Conservation (phyloP, 345 rosid genomes). For the Microthlaspi erraticum region DNA sequence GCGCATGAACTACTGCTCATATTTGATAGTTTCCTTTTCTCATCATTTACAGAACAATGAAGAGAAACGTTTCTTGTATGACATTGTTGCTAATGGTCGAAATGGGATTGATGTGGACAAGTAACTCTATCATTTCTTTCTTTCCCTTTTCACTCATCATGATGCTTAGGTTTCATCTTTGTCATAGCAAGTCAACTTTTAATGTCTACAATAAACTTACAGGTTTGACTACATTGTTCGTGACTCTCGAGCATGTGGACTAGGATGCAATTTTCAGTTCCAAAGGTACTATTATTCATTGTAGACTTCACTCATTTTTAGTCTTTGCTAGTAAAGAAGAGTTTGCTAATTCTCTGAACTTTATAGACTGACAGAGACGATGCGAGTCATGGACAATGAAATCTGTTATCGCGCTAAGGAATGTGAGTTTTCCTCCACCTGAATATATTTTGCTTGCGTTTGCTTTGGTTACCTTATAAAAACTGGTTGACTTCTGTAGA, state of each 20-base stretch:
- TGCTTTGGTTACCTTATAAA: conserved; percentile 13
- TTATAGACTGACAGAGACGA: conserved; percentile 82
- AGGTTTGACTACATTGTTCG: conserved; percentile 96
- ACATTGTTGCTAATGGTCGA: conserved; percentile 97
- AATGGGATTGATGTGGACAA: conserved; percentile 98
- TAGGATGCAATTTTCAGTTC: conserved; percentile 57
- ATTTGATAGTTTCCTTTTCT: conserved; percentile 22
- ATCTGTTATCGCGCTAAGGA: conserved; percentile 93
- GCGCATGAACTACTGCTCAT: conserved; percentile 25
- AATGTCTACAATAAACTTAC: conserved; percentile 6
- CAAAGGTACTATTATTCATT: too few relatives aligned
- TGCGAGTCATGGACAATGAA: conserved; percentile 85
- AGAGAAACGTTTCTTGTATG: conserved; percentile 85
- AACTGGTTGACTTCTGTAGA: conserved; percentile 53
- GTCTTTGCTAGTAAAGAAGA: conserved; percentile 1
- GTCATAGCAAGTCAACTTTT: conserved; percentile 2
- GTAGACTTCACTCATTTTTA: too few relatives aligned
- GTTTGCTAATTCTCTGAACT: conserved; percentile 27
- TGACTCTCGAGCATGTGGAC: conserved; percentile 90
- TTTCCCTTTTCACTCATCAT: conserved; percentile 15
- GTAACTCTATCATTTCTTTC: conserved; percentile 47
- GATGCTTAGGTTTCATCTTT: not conserved
- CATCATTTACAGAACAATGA: conserved; percentile 51
- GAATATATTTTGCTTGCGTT: not conserved
- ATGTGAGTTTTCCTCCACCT: conserved; percentile 60